Percentiles rank a stretch among this genome's conserved stretches.
Conservation (phyloP, 2,329 filamentous ascomycete species). For the Fonsecaea erecta region DNA sequence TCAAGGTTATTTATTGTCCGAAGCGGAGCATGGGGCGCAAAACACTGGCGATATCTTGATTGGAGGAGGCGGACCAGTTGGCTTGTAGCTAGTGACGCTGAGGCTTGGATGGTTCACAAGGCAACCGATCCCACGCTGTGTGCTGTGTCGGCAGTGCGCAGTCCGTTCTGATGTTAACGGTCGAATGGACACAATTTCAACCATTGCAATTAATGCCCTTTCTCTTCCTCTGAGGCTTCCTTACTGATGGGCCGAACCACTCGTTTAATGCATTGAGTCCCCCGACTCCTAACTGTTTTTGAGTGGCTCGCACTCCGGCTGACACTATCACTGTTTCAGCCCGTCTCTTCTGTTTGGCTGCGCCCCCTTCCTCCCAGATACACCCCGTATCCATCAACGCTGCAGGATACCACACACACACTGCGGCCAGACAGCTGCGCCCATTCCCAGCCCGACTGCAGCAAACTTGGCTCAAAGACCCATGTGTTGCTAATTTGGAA, state of each 20-base stretch:
- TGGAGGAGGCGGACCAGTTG: background rate
- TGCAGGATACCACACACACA: background rate
- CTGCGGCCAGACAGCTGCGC: constrained; percentile 1
- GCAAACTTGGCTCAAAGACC: background rate
- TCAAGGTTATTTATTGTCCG: background rate
- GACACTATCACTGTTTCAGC: background rate
- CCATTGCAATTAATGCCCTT: background rate
- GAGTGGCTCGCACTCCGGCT: background rate
- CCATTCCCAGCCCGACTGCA: background rate
- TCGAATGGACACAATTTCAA: background rate
- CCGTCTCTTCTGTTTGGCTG: background rate
- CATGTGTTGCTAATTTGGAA: background rate
- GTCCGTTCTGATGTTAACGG: background rate
- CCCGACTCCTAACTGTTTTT: background rate
- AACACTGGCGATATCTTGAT: background rate
- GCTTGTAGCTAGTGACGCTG: background rate
- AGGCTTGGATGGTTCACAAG: background rate
- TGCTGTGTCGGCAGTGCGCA: background rate
- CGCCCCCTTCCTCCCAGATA: background rate
- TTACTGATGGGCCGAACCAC: background rate
- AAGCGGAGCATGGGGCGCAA: background rate
- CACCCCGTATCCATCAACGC: background rate
- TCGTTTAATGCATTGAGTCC: background rate
- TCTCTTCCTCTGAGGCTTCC: background rate
- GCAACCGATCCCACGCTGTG: background rate